A percentile compares a stretch with the other conserved stretches of the same genome.
Evolutionary conservation across 768 basidiomycete genomes (phyloP).

Genomic region (Podaxis sp.): DNA sequence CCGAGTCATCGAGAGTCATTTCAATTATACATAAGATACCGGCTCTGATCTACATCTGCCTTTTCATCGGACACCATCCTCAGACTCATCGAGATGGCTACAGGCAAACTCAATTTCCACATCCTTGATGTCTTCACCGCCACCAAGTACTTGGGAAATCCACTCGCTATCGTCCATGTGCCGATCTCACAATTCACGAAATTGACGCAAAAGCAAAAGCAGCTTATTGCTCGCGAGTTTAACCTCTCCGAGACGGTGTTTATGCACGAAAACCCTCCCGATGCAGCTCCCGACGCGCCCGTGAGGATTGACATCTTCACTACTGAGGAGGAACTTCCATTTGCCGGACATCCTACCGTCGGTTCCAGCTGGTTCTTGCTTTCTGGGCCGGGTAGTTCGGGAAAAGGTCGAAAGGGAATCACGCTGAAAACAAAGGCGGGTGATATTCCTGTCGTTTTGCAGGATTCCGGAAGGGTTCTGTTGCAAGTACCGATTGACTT

Average conservation of each 20-base stretch:
- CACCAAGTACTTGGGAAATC: conserved; percentile 40
- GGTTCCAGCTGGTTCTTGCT: conserved; percentile 45
- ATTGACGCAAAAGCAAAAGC: conserved; percentile 39
- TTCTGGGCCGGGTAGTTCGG: conserved; percentile 18
- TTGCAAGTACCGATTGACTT: conserved; percentile 42
- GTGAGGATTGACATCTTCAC: conserved; percentile 43
- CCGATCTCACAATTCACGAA: conserved; percentile 21
- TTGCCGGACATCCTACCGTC: conserved; percentile 47
- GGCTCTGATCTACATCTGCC: background rate
- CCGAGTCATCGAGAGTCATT: background rate
- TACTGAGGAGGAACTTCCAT: conserved; percentile 37
- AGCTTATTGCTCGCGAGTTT: conserved; percentile 46
- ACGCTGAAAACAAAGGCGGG: conserved; percentile 43
- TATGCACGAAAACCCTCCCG: conserved; percentile 29
- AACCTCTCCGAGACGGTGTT: conserved; percentile 52
- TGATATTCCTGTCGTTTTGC: conserved; percentile 34
- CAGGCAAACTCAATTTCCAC: conserved; percentile 19
- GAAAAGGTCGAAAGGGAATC: conserved; percentile 19
- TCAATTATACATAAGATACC: background rate
- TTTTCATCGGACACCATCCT: background rate
- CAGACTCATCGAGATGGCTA: background rate
- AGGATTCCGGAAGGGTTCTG: conserved; percentile 27
- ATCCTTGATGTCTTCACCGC: conserved; percentile 45
- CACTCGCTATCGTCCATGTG: conserved; percentile 43
- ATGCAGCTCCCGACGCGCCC: conserved; percentile 20